Evolutionary conservation across 2,329 filamentous ascomycete species (phyloP), one percentile per base, ranked within the genome.

Genomic region (Venturia effusa): DNA sequence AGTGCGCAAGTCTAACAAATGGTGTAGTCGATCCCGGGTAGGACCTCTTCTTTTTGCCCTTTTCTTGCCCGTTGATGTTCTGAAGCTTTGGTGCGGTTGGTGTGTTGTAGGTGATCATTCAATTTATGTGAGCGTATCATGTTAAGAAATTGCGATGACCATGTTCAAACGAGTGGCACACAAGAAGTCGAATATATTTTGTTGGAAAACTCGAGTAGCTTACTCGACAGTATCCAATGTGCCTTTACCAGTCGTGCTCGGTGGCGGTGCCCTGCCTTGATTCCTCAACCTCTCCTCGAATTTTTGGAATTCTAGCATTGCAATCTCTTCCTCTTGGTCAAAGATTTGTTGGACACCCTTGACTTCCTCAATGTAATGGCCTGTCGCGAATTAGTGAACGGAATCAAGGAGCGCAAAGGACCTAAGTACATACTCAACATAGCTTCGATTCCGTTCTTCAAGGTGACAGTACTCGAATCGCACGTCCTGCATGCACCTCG

Each of bases 401-500:
- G 59, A 57, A 19, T 51, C 11, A 19, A 37, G 34, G 64, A 57
- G 1, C 22, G 19, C n/a, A 22, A 41, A 57, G 54, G 61, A 22
- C 40, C 57, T 85, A 88, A 83, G 76, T 90, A 90, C 96, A 97
- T 2, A 57, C 51, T 57, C 74, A 97, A 76, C 94, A 99, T 97
- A 68, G 90, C 90, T 81, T 99, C 94, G 69, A 99, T 99, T 7
- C 94, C 94, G 74, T 95, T 97, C 81, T 96, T 96, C 68, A 99
- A 77, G 37, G 94, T 99, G 41, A 97, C 92, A 0, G 94, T 97
- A 74, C 92, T 97, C 57, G 90, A 96, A 75, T 97, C 94, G 75
- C 94, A 99, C 24, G 93, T 97, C 68, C 94, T 83, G 76, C 94
- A 99, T 24, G 94, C 94, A 19, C 94, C 94, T 60, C 93, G 83